A percentile compares a stretch with the other conserved stretches of the same genome.
Evolutionary conservation across 208 protist genomes (phyloP).

Genomic region (Wallacemonas sp.): DNA sequence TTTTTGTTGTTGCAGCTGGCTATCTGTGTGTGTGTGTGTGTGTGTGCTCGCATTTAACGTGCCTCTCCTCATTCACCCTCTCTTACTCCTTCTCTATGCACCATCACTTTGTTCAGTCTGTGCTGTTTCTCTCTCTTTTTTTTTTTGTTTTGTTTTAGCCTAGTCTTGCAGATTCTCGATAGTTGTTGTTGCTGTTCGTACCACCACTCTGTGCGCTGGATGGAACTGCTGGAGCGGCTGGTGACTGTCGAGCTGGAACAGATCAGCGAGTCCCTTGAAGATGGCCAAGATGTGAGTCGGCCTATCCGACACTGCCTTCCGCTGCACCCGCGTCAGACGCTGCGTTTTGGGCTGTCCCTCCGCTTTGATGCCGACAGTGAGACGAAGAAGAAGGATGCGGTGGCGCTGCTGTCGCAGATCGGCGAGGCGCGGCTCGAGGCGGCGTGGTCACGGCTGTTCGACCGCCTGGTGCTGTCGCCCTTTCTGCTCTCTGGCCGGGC

Average conservation of each 20-base stretch:
- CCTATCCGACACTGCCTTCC: too few species aligned
- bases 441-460: constrained; percentile 14
- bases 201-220: too few species aligned
- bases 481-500: constrained; percentile 16
- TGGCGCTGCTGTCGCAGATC: constrained; percentile 11
- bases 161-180: too few species aligned
- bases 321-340: constrained; percentile 11
- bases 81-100: background rate
- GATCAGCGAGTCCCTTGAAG: background rate
- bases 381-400: background rate
- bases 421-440: constrained; percentile 10
- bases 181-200: too few species aligned
- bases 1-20: too few species aligned
- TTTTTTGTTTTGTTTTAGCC: background rate
- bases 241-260: constrained; percentile 3
- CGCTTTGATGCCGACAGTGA: constrained; percentile 17
- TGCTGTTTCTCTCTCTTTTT: background rate
- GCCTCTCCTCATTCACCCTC: too few species aligned
- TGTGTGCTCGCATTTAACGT: too few species aligned
- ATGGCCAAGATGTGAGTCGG: too few species aligned
- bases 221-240: constrained; percentile 16
- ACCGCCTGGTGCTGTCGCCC: constrained; percentile 6
- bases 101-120: background rate
- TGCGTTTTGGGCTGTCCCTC: constrained; percentile 9
- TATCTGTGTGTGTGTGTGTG: too few species aligned